Evolutionary conservation across 495 filamentous ascomycete genomes (phyloP).

Genomic region (Aspergillus egyptiacus): DNA sequence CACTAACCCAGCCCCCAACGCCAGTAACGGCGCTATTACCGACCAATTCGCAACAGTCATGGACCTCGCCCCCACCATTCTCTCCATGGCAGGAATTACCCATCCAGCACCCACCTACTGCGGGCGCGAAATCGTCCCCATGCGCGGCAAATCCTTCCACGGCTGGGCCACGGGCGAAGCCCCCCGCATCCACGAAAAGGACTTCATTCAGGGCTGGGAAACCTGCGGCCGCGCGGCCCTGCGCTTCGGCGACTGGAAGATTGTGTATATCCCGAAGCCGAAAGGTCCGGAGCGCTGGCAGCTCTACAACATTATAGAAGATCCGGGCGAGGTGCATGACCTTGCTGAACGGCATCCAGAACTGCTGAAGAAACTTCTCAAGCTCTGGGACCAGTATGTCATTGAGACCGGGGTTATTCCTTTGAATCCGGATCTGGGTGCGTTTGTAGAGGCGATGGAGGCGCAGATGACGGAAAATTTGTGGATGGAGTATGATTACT

Average conservation of each 20-base stretch:
- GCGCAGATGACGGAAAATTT: slow-evolving; percentile 62
- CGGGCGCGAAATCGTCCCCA: slow-evolving; percentile 50
- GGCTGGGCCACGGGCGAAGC: slow-evolving; percentile 32
- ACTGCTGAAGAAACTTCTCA: slow-evolving; percentile 42
- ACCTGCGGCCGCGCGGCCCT: slow-evolving; percentile 41
- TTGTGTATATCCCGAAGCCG: slow-evolving; percentile 44
- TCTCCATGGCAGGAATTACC: slow-evolving; percentile 54
- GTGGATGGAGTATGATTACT: slow-evolving; percentile 67
- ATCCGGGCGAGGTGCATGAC: slow-evolving; percentile 52
- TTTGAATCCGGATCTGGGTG: slow-evolving; percentile 36
- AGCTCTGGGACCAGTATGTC: slow-evolving; percentile 55
- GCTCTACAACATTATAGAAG: slow-evolving; percentile 39
- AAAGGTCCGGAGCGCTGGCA: slow-evolving; percentile 46
- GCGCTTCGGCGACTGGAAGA: slow-evolving; percentile 45
- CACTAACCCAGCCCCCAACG: slow-evolving; percentile 19
- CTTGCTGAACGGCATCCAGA: slow-evolving; percentile 54
- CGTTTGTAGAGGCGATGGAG: slow-evolving; percentile 52
- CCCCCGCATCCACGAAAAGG: slow-evolving; percentile 40
- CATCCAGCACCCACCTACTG: slow-evolving; percentile 54
- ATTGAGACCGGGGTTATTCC: slow-evolving; percentile 54
- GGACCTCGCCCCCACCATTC: slow-evolving; percentile 56
- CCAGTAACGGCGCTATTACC: slow-evolving; percentile 36
- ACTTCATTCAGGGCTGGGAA: slow-evolving; percentile 46
- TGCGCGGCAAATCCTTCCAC: slow-evolving; percentile 51
- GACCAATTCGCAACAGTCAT: slow-evolving; percentile 57